Evolutionary conservation across 352 stramenopile species (phyloP).

Genomic region (Phytophthora pinifolia): DNA sequence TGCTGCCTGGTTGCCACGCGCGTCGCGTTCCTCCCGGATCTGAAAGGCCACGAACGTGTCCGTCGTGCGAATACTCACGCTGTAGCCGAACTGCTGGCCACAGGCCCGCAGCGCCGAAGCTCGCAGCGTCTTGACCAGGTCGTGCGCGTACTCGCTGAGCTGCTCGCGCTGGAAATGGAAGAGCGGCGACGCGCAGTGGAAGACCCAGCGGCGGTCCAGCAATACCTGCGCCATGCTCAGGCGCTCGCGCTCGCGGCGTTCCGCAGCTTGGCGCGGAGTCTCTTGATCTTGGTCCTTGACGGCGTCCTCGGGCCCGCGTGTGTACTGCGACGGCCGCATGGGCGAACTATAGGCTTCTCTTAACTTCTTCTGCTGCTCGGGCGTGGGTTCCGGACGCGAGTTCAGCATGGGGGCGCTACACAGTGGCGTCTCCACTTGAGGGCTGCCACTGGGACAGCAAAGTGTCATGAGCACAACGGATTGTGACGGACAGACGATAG

Average conservation of each 20-base stretch:
- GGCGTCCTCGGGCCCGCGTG: slow-evolving; percentile 13
- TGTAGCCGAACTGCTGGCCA: slow-evolving; percentile 61
- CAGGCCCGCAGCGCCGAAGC: slow-evolving; percentile 44
- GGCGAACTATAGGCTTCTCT: slow-evolving; percentile 36
- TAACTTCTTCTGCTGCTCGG: slow-evolving; percentile 33
- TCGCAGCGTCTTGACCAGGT: slow-evolving; percentile 66
- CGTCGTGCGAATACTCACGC: slow-evolving; percentile 57
- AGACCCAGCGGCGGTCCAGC: slow-evolving; percentile 49
- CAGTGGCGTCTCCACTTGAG: slow-evolving; percentile 6
- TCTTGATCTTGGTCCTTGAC: slow-evolving; percentile 8
- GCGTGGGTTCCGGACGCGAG: slow-evolving; percentile 11
- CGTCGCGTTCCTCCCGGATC: slow-evolving; percentile 51
- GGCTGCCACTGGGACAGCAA: slow-evolving; percentile 18
- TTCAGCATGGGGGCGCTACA: slow-evolving; percentile 18
- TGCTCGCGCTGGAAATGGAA: slow-evolving; percentile 54
- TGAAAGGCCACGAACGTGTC: slow-evolving; percentile 58
- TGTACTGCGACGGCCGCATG: slow-evolving; percentile 42
- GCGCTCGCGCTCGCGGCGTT: slow-evolving; percentile 26
- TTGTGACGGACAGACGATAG: slow-evolving; percentile 5
- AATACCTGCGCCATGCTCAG: slow-evolving; percentile 59
- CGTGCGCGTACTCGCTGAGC: slow-evolving; percentile 58
- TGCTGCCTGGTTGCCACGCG: not conserved
- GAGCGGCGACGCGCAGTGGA: slow-evolving; percentile 65
- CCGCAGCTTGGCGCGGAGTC: slow-evolving; percentile 21
- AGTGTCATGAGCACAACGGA: slow-evolving; percentile 29